Conservation (phyloP, 345 rosid genomes). For the Zanthoxylum bungeanum region DNA sequence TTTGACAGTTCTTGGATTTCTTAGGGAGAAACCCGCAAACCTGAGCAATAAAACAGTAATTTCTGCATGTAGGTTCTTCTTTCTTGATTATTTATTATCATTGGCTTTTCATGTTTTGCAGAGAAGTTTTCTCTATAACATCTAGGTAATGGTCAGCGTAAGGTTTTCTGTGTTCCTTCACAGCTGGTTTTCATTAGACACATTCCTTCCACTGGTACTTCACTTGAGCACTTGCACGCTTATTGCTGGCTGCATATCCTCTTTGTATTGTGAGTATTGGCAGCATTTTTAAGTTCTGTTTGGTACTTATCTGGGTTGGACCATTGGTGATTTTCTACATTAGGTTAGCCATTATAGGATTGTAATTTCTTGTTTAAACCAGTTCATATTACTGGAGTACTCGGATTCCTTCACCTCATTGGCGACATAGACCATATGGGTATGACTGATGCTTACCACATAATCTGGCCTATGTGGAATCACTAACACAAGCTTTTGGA, state of each 20-base stretch:
- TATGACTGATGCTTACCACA: too few species aligned
- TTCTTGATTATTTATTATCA: not conserved
- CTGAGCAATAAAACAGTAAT: not conserved
- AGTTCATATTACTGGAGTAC: too few species aligned
- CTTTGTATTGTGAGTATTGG: constrained; percentile 67
- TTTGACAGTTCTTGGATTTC: not conserved
- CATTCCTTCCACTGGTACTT: constrained; percentile 90
- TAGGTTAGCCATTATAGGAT: too few species aligned
- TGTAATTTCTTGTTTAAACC: too few species aligned
- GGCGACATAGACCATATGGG: too few species aligned
- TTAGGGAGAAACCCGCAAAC: not conserved
- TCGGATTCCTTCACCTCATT: too few species aligned
- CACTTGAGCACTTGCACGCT: constrained; percentile 94
- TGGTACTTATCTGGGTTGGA: not conserved
- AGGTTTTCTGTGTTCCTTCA: constrained; percentile 31
- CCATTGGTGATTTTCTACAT: too few species aligned
- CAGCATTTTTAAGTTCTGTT: not conserved
- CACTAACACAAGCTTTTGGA: too few species aligned
- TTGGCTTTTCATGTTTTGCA: not conserved
- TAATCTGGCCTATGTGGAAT: too few species aligned
- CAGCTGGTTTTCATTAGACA: constrained; percentile 48
- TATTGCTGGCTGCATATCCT: constrained; percentile 82
- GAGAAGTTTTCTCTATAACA: not conserved
- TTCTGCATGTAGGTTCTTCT: not conserved
- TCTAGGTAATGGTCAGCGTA: not conserved